Evolutionary conservation across 257 asterid genomes (phyloP).

Genomic region (Coffea eugenioides): DNA sequence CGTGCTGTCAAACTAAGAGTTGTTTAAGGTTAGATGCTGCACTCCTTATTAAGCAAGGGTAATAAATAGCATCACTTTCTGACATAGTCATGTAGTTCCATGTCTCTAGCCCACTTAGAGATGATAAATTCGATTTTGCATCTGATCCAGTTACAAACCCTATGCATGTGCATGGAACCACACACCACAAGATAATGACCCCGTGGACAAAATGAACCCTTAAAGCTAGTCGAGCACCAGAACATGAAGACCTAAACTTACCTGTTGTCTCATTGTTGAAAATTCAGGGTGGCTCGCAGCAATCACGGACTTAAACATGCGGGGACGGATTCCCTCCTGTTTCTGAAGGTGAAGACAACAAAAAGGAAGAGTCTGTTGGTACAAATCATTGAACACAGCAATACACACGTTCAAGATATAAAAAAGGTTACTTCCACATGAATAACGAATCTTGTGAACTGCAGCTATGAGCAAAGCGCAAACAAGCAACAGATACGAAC

Average conservation of each 20-base stretch:
- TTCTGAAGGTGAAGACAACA: conserved; percentile 46
- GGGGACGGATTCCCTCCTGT: conserved; percentile 96
- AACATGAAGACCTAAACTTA: conserved; percentile 14
- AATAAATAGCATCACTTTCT: background rate
- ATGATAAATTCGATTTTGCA: background rate
- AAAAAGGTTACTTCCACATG: conserved; percentile 3
- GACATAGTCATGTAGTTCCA: background rate
- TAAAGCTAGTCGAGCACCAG: background rate
- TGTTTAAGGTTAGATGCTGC: background rate
- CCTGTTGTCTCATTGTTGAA: conserved; percentile 99
- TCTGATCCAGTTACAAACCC: background rate
- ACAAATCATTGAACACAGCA: conserved; percentile 2
- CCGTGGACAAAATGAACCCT: background rate
- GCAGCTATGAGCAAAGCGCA: background rate
- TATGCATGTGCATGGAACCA: background rate
- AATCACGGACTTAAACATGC: conserved; percentile 95
- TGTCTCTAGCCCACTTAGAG: background rate
- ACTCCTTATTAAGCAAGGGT: background rate
- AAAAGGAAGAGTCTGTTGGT: background rate
- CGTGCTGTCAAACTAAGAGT: background rate
- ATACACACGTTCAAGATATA: conserved; percentile 1
- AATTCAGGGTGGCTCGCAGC: conserved; percentile 99
- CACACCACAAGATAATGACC: background rate
- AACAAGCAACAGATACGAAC: background rate
- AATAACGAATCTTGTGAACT: background rate